Base-by-base conservation (phyloP, 306 rosid genomes). In the Biancaea sappan region DNA sequence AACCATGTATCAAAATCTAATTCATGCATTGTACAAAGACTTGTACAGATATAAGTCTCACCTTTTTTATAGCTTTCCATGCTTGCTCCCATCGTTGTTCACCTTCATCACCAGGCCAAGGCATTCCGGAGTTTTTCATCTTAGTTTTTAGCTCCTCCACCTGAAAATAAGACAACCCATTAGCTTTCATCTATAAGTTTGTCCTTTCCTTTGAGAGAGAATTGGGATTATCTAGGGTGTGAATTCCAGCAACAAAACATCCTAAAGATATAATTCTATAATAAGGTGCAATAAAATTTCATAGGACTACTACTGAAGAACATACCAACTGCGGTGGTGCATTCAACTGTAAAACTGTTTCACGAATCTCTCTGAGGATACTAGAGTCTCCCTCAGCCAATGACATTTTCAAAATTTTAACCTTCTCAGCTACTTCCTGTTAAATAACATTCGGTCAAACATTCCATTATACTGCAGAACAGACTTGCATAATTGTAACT, bases 71-170 rank as follows among this genome's bases (percentile, higher is more conserved):
- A 73, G 99, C 96, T 43, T 5, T 80, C 97, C 99, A 94, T 80
- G 99, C 99, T 83, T 86, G 96, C 72, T 84, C 86, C 99, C 99
- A 94, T 68, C 91, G 81, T 46, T 90, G 66, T 79, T 90, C 88
- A 7, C 97, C 97, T 84, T 94, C 99, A 86, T 94, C 97, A 58
- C 99, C 97, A 4, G 99, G 99, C 99, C 99, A 94, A 66, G 99
- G 99, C 99, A 94, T 90, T 72, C 92, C 99, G 35, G 97, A 94
- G 87, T 88, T 71, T 85, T 84, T 77, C 97, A 94, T 92, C 75
- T 60, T 90, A 47, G 82, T 83, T 84, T 86, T 86, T 84, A 94
- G 86, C 80, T 94, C 97, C 80, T 83, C 89, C 44, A 92, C 92
- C 99, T 94, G 86, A 81, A 84, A 73, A 60, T 25, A 81, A 54